Evolutionary conservation across 2,329 filamentous ascomycete species (phyloP).

Genomic region (Venturia asperata): DNA sequence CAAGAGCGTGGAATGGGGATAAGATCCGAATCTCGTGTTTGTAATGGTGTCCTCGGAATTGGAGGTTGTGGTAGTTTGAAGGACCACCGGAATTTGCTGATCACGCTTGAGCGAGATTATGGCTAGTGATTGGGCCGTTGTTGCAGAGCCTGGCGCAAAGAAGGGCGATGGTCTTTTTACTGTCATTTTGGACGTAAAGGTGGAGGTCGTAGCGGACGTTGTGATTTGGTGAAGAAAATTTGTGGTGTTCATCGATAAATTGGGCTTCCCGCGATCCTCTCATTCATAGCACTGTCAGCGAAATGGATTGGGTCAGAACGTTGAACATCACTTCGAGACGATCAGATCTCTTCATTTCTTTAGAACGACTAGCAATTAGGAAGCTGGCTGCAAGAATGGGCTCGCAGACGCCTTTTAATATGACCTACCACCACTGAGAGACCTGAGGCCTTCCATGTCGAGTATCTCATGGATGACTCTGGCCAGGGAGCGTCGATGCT

Average conservation of each 20-base stretch:
- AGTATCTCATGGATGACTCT: no score
- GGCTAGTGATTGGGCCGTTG: constrained; percentile 61
- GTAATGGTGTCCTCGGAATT: constrained; percentile 45
- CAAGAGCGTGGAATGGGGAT: constrained; percentile 48
- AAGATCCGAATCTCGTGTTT: constrained; percentile 89
- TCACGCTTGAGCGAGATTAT: constrained; percentile 87
- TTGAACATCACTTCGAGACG: no score
- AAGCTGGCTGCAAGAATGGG: no score
- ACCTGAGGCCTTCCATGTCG: no score
- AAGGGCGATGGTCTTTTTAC: constrained; percentile 58
- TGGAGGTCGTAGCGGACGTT: background rate
- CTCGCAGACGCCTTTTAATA: no score
- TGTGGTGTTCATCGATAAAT: background rate
- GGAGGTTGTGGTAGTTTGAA: constrained; percentile 29
- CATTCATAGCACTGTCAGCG: no score
- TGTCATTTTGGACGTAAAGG: background rate
- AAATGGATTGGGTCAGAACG: no score
- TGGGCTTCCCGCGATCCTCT: no score
- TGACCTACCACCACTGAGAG: no score
- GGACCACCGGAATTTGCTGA: constrained; percentile 66
- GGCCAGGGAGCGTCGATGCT: no score
- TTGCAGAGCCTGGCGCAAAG: constrained; percentile 58
- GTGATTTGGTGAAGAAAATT: background rate
- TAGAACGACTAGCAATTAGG: no score
- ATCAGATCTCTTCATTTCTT: no score